These are phyloP conservation scores for Candolleomyces aberdarensis DNA, from an alignment of 768 basidiomycete species.

Conservation along the genomic window DNA sequence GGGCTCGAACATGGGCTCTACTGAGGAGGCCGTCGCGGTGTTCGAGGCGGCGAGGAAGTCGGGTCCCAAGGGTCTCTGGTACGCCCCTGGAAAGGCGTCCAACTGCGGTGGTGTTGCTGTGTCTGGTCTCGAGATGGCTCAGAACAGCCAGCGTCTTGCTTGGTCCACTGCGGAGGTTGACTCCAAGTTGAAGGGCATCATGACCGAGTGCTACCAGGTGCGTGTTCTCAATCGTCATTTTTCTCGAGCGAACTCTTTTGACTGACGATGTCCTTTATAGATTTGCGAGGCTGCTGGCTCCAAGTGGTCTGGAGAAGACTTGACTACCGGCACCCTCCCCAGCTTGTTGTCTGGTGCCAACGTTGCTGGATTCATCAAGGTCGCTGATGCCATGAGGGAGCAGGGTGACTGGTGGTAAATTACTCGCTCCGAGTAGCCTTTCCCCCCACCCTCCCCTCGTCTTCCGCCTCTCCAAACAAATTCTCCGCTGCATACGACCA, in stretches of 20 bases:
- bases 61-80: conserved; percentile 54
- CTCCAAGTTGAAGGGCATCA: conserved; percentile 64
- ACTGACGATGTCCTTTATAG: conserved; percentile 8
- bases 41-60: conserved; percentile 61
- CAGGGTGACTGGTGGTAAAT: conserved; percentile 77
- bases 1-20: conserved; percentile 78
- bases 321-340: conserved; percentile 38
- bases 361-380: conserved; percentile 69
- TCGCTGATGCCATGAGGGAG: conserved; percentile 69
- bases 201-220: conserved; percentile 54
- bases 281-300: conserved; percentile 55
- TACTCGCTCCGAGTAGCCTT: neutral
- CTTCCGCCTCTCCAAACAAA: neutral
- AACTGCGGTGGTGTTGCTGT: conserved; percentile 78
- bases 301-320: conserved; percentile 52
- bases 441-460: neutral
- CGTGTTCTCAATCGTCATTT: too few species aligned
- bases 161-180: conserved; percentile 68
- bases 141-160: conserved; percentile 65
- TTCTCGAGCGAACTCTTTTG: too few species aligned
- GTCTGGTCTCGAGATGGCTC: conserved; percentile 77
- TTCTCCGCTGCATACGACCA: too few species aligned
- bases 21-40: conserved; percentile 66
- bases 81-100: conserved; percentile 68
- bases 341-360: conserved; percentile 65